Conservation (phyloP, 1,139 yeast species). For the Hansenula lynferdii region DNA sequence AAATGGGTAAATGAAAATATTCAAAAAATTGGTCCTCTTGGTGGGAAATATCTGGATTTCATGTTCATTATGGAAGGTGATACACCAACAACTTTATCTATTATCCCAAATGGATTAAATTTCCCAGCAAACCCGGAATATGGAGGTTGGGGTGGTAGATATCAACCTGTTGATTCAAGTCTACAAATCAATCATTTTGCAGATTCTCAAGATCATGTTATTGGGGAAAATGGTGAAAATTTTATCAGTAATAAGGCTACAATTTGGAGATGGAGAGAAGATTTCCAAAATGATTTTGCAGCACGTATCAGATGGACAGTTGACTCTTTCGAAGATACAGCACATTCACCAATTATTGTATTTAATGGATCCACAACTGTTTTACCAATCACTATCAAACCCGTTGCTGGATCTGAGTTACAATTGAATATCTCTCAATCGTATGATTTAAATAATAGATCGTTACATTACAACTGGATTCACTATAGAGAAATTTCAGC, state of each 20-base stretch:
- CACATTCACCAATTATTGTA: constrained; percentile 21
- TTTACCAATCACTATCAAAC: constrained; percentile 8
- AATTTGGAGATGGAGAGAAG: constrained; percentile 29
- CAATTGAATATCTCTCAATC: constrained; percentile 21
- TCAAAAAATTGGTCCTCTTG: constrained; percentile 23
- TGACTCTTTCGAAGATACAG: constrained; percentile 18
- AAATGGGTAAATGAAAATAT: constrained; percentile 23
- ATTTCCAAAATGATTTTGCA: constrained; percentile 25
- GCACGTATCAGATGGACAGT: constrained; percentile 28
- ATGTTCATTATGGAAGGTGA: constrained; percentile 27
- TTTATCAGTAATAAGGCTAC: constrained; percentile 22
- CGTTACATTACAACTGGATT: constrained; percentile 6
- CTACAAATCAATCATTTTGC: constrained; percentile 18
- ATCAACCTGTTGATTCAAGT: constrained; percentile 18
- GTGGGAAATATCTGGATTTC: constrained; percentile 21
- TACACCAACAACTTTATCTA: constrained; percentile 23
- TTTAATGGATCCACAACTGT: constrained; percentile 18
- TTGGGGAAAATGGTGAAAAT: constrained; percentile 18
- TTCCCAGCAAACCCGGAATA: constrained; percentile 23
- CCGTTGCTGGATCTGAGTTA: background rate
- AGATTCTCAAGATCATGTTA: constrained; percentile 22
- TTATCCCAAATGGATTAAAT: constrained; percentile 26
- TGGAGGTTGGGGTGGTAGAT: constrained; percentile 31
- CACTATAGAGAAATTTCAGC: background rate
- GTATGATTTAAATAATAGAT: constrained; percentile 21